Evolutionary conservation across 2,329 filamentous ascomycete genomes (phyloP).

Genomic region (Pseudocercospora fijiensis): DNA sequence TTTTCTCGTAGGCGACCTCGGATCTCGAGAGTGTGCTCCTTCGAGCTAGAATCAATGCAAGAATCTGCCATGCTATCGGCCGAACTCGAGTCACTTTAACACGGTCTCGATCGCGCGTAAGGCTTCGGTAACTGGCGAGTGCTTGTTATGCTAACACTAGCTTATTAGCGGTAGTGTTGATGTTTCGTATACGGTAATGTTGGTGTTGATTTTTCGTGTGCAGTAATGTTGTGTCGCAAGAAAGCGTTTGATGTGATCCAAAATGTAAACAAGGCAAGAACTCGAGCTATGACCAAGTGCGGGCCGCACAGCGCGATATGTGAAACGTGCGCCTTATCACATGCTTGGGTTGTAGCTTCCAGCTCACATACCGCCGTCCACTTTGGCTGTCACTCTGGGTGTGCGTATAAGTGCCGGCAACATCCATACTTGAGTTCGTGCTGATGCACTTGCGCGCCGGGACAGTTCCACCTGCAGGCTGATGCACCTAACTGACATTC

Average conservation of each 20-base stretch:
- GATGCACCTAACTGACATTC: slow-evolving; percentile 25
- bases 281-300: background rate
- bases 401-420: slow-evolving; percentile 31
- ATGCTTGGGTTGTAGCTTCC: background rate
- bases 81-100: no score
- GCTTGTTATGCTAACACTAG: no score
- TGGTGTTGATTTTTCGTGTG: no score
- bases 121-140: no score
- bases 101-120: no score
- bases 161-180: no score
- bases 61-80: background rate
- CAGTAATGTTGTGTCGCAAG: no score
- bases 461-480: slow-evolving; percentile 45
- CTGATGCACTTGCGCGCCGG: slow-evolving; percentile 46
- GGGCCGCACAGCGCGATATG: background rate
- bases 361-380: background rate
- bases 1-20: background rate
- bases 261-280: no score
- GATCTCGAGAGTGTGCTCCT: background rate
- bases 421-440: slow-evolving; percentile 41
- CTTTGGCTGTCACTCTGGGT: background rate
- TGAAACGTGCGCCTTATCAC: background rate
- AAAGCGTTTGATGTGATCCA: no score
- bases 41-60: background rate
- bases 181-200: no score